These are phyloP conservation scores for Cytospora leucostoma DNA, from an alignment of 2,329 filamentous ascomycete genomes.

Conservation along the genomic window DNA sequence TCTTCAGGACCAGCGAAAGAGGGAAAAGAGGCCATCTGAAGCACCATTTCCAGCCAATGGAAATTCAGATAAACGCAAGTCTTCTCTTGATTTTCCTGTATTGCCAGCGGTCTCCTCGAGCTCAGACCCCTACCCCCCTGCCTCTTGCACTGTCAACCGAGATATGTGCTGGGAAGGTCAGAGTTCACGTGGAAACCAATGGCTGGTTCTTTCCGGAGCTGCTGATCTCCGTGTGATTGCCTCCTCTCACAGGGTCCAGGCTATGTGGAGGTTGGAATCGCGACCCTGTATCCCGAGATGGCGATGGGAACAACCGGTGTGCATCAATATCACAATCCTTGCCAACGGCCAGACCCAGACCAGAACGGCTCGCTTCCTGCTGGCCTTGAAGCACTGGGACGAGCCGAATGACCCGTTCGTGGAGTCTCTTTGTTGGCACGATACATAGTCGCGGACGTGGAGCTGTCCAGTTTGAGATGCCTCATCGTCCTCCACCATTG, in stretches of 20 bases:
- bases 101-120: slow-evolving; percentile 13
- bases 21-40: slow-evolving; percentile 1
- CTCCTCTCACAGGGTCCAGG: slow-evolving; percentile 5
- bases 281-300: slow-evolving; percentile 20
- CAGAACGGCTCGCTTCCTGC: slow-evolving; percentile 13
- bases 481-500: slow-evolving; percentile 8
- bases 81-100: slow-evolving; percentile 12
- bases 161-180: slow-evolving; percentile 1
- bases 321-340: slow-evolving; percentile 16
- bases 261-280: slow-evolving; percentile 14
- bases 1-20: slow-evolving; percentile 8
- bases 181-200: slow-evolving; percentile 26
- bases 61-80: slow-evolving; percentile 18
- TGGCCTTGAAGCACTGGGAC: slow-evolving; percentile 9
- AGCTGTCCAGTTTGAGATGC: slow-evolving; percentile 3
- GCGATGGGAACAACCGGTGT: slow-evolving; percentile 23
- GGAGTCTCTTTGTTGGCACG: slow-evolving; percentile 3
- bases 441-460: background rate
- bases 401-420: slow-evolving; percentile 9
- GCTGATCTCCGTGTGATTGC: slow-evolving; percentile 21
- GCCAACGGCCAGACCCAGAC: slow-evolving; percentile 12
- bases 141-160: slow-evolving; percentile 15
- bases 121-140: slow-evolving; percentile 14
- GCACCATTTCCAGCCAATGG: slow-evolving; percentile 19
- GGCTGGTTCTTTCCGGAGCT: slow-evolving; percentile 21